A percentile compares a stretch with the other conserved stretches of the same genome.
Conservation (phyloP, 495 filamentous ascomycete species). For the Penicillium lividum region DNA sequence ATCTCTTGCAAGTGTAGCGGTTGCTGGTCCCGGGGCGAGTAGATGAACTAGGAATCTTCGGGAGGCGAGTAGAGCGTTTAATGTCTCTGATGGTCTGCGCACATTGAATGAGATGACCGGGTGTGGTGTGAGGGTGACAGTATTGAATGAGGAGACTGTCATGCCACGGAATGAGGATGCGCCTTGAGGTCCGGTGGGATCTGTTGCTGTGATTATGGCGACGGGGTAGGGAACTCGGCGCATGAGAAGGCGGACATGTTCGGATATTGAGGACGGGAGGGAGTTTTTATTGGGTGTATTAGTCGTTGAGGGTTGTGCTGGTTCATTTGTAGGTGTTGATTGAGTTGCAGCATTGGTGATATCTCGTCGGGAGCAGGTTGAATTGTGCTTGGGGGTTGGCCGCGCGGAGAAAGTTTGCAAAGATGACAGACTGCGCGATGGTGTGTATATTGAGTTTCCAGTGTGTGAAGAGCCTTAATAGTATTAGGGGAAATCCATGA, state of each 20-base stretch:
- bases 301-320: neutral
- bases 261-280: constrained; percentile 26
- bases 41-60: constrained; percentile 47
- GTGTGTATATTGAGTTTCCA: neutral
- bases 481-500: neutral
- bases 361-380: constrained; percentile 15
- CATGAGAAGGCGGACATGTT: constrained; percentile 62
- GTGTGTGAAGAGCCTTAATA: constrained; percentile 1
- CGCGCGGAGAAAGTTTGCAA: constrained; percentile 1
- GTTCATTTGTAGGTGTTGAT: neutral
- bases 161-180: constrained; percentile 55
- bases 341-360: constrained; percentile 18
- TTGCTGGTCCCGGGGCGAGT: constrained; percentile 32
- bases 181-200: constrained; percentile 29
- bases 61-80: constrained; percentile 57
- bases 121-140: constrained; percentile 63
- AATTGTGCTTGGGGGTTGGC: constrained; percentile 2
- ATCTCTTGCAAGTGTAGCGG: constrained; percentile 41
- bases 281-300: constrained; percentile 1
- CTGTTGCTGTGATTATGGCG: constrained; percentile 64
- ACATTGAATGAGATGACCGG: constrained; percentile 83
- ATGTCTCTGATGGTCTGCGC: constrained; percentile 68
- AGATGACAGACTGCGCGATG: neutral
- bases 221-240: constrained; percentile 71
- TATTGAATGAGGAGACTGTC: constrained; percentile 83